phyloP scores from a whole-genome alignment of 2,329 filamentous ascomycete species.

The Cadophora sp. region DNA sequence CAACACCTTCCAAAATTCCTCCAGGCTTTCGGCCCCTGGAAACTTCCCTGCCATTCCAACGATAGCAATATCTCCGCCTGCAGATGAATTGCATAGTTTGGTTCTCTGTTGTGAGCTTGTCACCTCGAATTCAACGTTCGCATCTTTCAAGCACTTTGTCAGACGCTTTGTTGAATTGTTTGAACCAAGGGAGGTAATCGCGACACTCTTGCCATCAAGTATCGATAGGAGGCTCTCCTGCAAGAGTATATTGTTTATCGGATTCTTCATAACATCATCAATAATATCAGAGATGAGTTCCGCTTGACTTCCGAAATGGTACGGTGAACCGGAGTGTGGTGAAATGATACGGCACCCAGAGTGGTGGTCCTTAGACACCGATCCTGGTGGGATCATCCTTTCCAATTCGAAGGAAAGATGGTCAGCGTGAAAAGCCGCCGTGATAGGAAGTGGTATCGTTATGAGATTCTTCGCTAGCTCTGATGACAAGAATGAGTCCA shows the following conservation, averaged over 20 bases:
- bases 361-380: background rate
- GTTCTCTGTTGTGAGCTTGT: background rate
- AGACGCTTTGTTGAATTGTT: constrained; percentile 1
- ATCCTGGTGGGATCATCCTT: background rate
- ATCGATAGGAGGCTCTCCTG: background rate
- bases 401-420: background rate
- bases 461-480: background rate
- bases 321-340: background rate
- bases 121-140: background rate
- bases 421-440: constrained; percentile 3
- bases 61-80: constrained; percentile 52
- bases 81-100: background rate
- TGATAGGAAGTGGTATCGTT: constrained; percentile 6
- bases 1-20: constrained; percentile 77
- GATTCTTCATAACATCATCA: constrained; percentile 3
- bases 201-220: background rate
- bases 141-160: constrained; percentile 5
- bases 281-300: constrained; percentile 4
- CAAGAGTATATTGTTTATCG: constrained; percentile 1
- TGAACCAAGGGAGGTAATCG: background rate
- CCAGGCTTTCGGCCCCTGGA: constrained; percentile 69
- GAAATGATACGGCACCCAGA: background rate
- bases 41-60: constrained; percentile 82
- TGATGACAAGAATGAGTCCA: constrained; percentile 1
- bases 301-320: background rate